Percentiles rank a stretch among this genome's conserved stretches.
Evolutionary conservation across 192 early-diverging fungal genomes (phyloP).

Genomic region (Podila epigama): DNA sequence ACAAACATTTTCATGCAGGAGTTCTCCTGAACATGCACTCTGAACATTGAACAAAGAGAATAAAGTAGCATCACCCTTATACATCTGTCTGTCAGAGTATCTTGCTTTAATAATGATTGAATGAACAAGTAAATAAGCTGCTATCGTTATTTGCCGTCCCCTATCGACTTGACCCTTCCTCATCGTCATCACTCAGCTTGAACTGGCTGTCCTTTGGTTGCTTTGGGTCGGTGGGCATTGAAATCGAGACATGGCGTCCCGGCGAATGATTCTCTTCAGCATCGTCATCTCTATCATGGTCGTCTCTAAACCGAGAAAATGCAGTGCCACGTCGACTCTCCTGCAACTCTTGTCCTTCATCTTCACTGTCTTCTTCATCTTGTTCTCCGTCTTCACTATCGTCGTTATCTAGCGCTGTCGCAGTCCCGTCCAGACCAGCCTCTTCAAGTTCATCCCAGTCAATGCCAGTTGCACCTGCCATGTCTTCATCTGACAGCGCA

Average conservation of each 20-base stretch:
- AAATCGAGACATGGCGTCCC: not conserved
- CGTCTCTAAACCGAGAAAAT: not conserved
- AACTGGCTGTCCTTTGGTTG: constrained; percentile 10
- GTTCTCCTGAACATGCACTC: too few relatives aligned
- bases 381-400: constrained; percentile 5
- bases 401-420: not conserved
- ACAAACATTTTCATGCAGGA: too few relatives aligned
- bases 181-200: constrained; percentile 17
- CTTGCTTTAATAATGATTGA: too few relatives aligned
- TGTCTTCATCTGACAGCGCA: constrained; percentile 39
- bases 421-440: not conserved
- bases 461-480: constrained; percentile 28
- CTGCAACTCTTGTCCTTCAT: not conserved
- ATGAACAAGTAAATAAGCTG: too few relatives aligned
- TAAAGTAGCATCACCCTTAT: too few relatives aligned
- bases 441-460: constrained; percentile 44
- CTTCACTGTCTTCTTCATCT: not conserved
- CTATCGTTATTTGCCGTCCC: too few relatives aligned
- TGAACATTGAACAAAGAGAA: too few relatives aligned
- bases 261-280: not conserved
- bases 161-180: too few relatives aligned
- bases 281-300: not conserved
- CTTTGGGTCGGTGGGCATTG: not conserved
- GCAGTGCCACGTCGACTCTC: not conserved
- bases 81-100: too few relatives aligned